Percentiles rank a stretch among this genome's conserved stretches.
These are phyloP conservation scores for Diaporthe velutina DNA, from an alignment of 2,329 filamentous ascomycete genomes.

Conservation along the genomic window DNA sequence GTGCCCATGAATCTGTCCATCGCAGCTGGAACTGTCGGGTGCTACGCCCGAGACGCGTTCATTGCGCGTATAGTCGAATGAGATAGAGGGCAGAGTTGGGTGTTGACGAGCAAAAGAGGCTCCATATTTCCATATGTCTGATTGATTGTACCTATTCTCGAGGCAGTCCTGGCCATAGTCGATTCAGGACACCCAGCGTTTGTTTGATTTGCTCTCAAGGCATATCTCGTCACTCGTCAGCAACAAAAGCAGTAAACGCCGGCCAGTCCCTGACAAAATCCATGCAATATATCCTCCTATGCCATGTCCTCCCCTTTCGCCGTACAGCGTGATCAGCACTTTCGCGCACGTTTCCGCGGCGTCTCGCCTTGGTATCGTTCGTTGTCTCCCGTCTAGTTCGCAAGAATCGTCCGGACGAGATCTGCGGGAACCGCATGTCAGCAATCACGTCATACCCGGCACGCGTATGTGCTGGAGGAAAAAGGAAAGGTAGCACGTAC, in stretches of 20 bases:
- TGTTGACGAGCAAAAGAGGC: conserved; percentile 32
- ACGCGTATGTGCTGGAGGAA: not conserved
- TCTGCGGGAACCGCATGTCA: conserved; percentile 60
- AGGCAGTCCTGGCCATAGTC: conserved; percentile 29
- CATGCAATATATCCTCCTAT: conserved; percentile 37
- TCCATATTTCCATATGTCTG: conserved; percentile 30
- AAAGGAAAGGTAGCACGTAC: conserved; percentile 63
- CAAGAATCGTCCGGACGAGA: conserved; percentile 87
- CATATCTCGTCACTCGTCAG: conserved; percentile 32
- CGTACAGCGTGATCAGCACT: conserved; percentile 7
- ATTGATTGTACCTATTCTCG: conserved; percentile 28
- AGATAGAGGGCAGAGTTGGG: not conserved
- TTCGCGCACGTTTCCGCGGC: conserved; percentile 15
- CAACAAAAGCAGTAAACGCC: conserved; percentile 41
- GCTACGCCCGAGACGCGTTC: not conserved
- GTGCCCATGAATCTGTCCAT: not conserved
- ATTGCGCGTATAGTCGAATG: not conserved
- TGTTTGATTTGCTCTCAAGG: conserved; percentile 20
- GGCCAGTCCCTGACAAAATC: conserved; percentile 36
- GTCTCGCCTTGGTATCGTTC: conserved; percentile 33
- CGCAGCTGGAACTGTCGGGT: not conserved
- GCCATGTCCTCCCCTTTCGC: conserved; percentile 14
- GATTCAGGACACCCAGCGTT: conserved; percentile 35
- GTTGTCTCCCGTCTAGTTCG: conserved; percentile 70
- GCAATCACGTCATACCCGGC: not conserved